Evolutionary conservation across 2,329 filamentous ascomycete species (phyloP), one percentile per base, ranked within the genome.

Genomic region (Aspergillus eucalypticola): DNA sequence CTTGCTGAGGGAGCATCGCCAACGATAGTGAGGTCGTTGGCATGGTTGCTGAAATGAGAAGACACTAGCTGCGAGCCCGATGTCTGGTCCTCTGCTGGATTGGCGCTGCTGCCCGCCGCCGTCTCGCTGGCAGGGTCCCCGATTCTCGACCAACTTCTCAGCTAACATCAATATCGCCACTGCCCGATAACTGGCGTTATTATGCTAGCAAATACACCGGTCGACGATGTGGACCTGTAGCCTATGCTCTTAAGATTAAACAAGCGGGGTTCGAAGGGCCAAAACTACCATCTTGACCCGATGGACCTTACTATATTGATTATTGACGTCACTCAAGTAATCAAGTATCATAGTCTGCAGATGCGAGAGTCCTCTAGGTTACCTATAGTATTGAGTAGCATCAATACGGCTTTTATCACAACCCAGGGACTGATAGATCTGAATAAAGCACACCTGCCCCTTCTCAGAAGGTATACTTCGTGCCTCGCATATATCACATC

Each of bases 21-120:
- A 10, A 27, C 17, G 13, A 57, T 21, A 5, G 23, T 42, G 5
- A 59, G 17, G 4, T 59, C 13, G 8, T 50, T 35, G 13, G 46
- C 56, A 7, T 62, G 17, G 19, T 56, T 53, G 11, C 35, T 46
- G 21, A 52, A 62, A 13, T 62, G 51, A 11, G 49, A n/a, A 10
- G 53, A 46, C 11, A 62, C 39, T 1, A 59, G 17, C 29, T 48
- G 42, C 0, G 60, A 56, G n/a, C 52, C 60, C 4, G 60, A 17
- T 2, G 60, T 62, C 21, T 56, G 60, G 0, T 19, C 35, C 56
- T 59, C 38, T 6, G 27, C 25, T 38, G 54, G 44, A 19, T 51
- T 52, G 27, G 35, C 21, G 10, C 27, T 42, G 15, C 19, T 51
- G 2, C 13, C 29, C 35, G 44, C 21, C 6, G 44, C 23, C 2